Base-by-base conservation (phyloP, 129 eudicot genomes). In the Flaveria ramosissima region DNA sequence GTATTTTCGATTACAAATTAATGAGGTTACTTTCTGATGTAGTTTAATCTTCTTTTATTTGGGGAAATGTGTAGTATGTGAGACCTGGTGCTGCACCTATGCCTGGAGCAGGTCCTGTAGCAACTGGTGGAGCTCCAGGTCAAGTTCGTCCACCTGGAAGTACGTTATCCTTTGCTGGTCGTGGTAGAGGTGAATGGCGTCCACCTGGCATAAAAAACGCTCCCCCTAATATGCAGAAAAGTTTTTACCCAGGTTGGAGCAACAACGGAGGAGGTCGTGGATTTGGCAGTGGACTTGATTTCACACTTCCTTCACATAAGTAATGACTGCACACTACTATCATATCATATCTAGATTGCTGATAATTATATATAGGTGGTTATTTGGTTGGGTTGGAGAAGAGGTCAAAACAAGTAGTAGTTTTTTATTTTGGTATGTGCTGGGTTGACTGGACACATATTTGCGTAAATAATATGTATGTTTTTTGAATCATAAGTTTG, bases 261-360 rank as follows among this genome's bases (percentile, higher is more conserved):
- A 83, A 67, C 83, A 87, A 86, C 85, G 82, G 88, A 78, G 82
- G 87, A 59, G 96, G 93, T 3, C 97, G 92, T 84, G 97, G 97
- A 69, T 86, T 87, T 74, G 97, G 92, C 73, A 79, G 96, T 84
- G 97, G 97, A 53, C 78, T 89, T 56, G 99, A 94, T 56, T 94
- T 94, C 83, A 94, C 97, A 56, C 99, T 94, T 77, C 99, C 99
- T 65, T 94, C 99, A 47, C 99, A 94, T 86, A 94, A 94, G 99
- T 94, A 86, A 79, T 15, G 45, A 15, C 69, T 8, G 70, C 36
- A 19, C 61, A 39, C 15, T 46, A 50, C 71, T 27, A 56, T 69
- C 68, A 73, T 73, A 19, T 56, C 48, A 32, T 62, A 27, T 23
- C 61, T 62, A 16, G 71, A 46, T 61, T 74, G 24, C 30, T 45